Percentiles rank a stretch among this genome's conserved stretches.
phyloP scores from a whole-genome alignment of 345 rosid species.

The Eucalyptus pauciflora region DNA sequence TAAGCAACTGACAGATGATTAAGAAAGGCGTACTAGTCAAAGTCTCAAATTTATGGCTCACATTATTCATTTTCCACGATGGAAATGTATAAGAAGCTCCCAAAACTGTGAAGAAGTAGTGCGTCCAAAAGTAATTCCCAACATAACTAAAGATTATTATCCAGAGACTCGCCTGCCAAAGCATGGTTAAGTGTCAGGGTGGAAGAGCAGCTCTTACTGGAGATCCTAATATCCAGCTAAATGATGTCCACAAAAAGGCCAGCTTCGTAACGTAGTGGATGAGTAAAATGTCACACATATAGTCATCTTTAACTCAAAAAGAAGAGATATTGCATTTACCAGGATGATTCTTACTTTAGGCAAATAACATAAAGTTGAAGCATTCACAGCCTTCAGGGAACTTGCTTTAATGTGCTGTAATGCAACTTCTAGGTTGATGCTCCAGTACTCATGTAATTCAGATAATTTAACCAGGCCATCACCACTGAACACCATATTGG shows the following conservation, averaged over 20 bases:
- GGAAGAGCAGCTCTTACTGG: not conserved
- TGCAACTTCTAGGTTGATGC: not conserved
- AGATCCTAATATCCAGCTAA: not conserved
- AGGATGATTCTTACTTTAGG: not conserved
- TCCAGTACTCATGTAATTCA: not conserved
- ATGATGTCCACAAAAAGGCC: not conserved
- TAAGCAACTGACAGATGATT: not conserved
- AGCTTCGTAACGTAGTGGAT: not conserved
- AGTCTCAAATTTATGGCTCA: slow-evolving; percentile 15
- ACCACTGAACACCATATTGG: not conserved
- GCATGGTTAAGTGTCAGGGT: not conserved
- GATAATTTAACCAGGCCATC: not conserved
- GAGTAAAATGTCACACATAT: not conserved
- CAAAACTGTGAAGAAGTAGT: slow-evolving; percentile 89
- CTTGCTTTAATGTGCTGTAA: not conserved
- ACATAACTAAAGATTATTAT: slow-evolving; percentile 83
- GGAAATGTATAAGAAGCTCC: slow-evolving; percentile 99
- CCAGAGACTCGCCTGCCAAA: slow-evolving; percentile 85
- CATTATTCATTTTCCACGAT: slow-evolving; percentile 97
- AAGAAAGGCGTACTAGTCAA: not conserved
- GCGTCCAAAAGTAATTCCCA: slow-evolving; percentile 99
- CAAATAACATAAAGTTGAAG: not conserved
- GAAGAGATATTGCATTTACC: not conserved
- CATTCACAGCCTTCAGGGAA: not conserved
- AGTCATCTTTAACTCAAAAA: not conserved